Evolutionary conservation across 2,329 filamentous ascomycete species (phyloP).

Genomic region (Penicillium brevicompactum): DNA sequence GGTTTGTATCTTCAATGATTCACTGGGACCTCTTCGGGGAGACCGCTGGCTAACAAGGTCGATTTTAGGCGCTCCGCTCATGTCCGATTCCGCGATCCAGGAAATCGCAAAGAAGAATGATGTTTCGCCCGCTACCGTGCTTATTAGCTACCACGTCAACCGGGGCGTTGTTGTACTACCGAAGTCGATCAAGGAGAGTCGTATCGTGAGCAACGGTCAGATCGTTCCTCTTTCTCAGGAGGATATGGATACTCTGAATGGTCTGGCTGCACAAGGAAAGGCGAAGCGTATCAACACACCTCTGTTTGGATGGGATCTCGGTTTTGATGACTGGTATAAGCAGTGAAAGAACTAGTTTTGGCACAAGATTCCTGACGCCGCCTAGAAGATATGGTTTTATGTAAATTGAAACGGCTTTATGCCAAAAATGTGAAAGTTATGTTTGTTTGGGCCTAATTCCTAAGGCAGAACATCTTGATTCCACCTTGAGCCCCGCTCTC

Average conservation of each 20-base stretch:
- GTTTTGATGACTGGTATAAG: slow-evolving; percentile 5
- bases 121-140: slow-evolving; percentile 11
- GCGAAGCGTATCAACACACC: slow-evolving; percentile 38
- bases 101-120: slow-evolving; percentile 15
- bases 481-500: no score
- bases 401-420: neutral
- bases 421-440: no score
- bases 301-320: slow-evolving; percentile 36
- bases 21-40: neutral
- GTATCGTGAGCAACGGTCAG: slow-evolving; percentile 14
- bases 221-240: slow-evolving; percentile 9
- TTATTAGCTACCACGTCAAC: slow-evolving; percentile 20
- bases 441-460: no score
- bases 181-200: slow-evolving; percentile 14
- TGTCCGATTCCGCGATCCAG: slow-evolving; percentile 13
- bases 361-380: no score
- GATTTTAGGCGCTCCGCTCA: slow-evolving; percentile 13
- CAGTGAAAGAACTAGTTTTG: neutral
- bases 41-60: neutral
- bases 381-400: neutral
- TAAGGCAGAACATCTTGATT: no score
- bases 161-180: slow-evolving; percentile 16
- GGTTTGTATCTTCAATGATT: slow-evolving; percentile 1
- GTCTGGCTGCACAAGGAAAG: slow-evolving; percentile 34
- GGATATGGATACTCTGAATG: slow-evolving; percentile 29